Evolutionary conservation across 306 rosid species (phyloP), one percentile per base, ranked within the genome.

Genomic region (Cucurbita moschata): DNA sequence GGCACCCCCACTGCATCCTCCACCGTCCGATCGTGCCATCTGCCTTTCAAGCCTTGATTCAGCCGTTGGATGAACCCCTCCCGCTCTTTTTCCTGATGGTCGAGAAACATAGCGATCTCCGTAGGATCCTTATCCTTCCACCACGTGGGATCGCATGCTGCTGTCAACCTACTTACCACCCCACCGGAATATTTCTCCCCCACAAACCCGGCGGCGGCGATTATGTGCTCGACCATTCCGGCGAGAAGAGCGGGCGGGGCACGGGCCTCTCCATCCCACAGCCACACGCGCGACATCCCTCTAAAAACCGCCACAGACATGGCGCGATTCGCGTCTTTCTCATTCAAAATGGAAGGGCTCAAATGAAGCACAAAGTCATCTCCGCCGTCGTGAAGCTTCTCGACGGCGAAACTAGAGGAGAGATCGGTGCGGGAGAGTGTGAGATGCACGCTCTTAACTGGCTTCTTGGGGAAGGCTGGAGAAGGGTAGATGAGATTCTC

Each of bases 61-160:
- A 88, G 16, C 82, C 90, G 90, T 86, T 49, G 86, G 90, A 92
- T 82, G 83, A 92, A 88, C 5, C 96, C 94, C 47, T 76, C 62
- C 4, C 44, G 64, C 7, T 35, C 18, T n/a, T 73, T 66, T 19
- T 83, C 91, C 50, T 77, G 87, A 72, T 71, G 59, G 30, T 47
- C 65, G 83, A 89, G 79, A 43, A 75, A 73, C 44, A 38, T 23
- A 6, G 80, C 90, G 61, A 92, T 83, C 14, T 44, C 76, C 19
- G 3, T 40, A 2, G 89, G 85, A 44, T 88, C 82, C 83, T 74
- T 57, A 43, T 82, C 86, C 75, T 72, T 77, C 90, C 87, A 89
- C 85, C 83, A 72, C 1, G 10, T 46, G 38, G 13, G n/a, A 2
- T 64, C 80, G 51, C 88, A 76, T 51, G 73, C 76, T 51, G 71